These are phyloP conservation scores for Wallacemonas collosoma DNA, from an alignment of 208 protist genomes.

Conservation along the genomic window DNA sequence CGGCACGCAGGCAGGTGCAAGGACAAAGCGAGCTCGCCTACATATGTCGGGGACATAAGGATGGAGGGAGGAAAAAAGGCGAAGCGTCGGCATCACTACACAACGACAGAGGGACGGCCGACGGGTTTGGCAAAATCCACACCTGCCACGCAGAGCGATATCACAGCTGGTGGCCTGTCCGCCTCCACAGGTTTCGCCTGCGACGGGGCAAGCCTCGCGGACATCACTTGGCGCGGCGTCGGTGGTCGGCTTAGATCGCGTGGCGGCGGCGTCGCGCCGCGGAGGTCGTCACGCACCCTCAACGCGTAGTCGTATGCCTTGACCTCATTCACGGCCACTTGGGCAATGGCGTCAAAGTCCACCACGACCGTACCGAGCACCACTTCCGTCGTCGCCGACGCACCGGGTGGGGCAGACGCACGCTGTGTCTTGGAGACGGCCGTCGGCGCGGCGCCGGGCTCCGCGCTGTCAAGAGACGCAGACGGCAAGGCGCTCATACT, in stretches of 20 bases:
- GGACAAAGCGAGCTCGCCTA: no score
- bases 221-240: conserved; percentile 9
- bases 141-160: conserved; percentile 10
- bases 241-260: conserved; percentile 12
- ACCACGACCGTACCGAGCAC: conserved; percentile 8
- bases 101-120: conserved; percentile 5
- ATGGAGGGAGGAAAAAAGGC: no score
- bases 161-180: background rate
- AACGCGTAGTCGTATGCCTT: conserved; percentile 8
- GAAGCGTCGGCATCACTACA: background rate
- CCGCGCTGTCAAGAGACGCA: background rate
- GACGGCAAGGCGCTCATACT: background rate
- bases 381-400: conserved; percentile 8
- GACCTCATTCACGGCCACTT: conserved; percentile 9
- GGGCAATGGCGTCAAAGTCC: conserved; percentile 10
- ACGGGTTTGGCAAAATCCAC: conserved; percentile 13
- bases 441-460: conserved; percentile 2
- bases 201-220: background rate
- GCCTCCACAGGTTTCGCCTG: background rate
- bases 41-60: no score
- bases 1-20: no score
- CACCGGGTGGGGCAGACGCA: background rate
- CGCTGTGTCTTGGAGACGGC: conserved; percentile 16
- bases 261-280: conserved; percentile 5
- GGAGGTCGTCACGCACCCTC: conserved; percentile 9